Conservation (phyloP, 2,329 filamentous ascomycete genomes). For the Talaromyces sp. region DNA sequence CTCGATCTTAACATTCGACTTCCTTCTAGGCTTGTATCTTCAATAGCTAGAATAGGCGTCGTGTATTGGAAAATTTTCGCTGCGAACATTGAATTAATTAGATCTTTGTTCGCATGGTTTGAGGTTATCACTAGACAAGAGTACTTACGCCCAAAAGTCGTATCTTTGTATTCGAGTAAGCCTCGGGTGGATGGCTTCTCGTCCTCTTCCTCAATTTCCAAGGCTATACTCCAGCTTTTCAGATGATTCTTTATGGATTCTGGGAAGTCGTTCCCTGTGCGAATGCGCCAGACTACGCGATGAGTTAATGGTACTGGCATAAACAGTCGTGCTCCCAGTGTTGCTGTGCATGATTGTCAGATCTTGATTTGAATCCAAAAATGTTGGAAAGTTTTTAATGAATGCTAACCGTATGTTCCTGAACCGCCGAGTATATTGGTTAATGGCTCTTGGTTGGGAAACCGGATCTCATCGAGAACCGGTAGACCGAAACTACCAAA, state of each 20-base stretch:
- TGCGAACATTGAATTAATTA: conserved; percentile 4
- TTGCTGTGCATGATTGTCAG: conserved; percentile 13
- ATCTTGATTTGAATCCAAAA: not conserved
- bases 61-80: conserved; percentile 28
- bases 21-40: conserved; percentile 10
- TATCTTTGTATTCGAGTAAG: conserved; percentile 31
- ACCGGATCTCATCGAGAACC: conserved; percentile 40
- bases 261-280: conserved; percentile 31
- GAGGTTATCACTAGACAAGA: not conserved
- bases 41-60: conserved; percentile 20
- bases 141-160: conserved; percentile 31
- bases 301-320: conserved; percentile 14
- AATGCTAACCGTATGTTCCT: conserved; percentile 31
- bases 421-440: conserved; percentile 37
- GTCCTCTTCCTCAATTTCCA: conserved; percentile 13
- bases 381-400: not conserved
- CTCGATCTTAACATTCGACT: conserved; percentile 13
- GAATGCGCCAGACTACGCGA: conserved; percentile 27
- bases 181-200: conserved; percentile 25
- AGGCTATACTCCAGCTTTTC: conserved; percentile 19
- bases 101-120: too few species aligned
- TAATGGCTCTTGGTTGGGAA: conserved; percentile 26
- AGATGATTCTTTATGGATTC: conserved; percentile 8
- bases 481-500: conserved; percentile 40
- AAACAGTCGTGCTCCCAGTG: conserved; percentile 32